Evolutionary conservation across 1,139 yeast species (phyloP), one percentile per base, ranked within the genome.

Genomic region (Blastobotrys indianensis): DNA sequence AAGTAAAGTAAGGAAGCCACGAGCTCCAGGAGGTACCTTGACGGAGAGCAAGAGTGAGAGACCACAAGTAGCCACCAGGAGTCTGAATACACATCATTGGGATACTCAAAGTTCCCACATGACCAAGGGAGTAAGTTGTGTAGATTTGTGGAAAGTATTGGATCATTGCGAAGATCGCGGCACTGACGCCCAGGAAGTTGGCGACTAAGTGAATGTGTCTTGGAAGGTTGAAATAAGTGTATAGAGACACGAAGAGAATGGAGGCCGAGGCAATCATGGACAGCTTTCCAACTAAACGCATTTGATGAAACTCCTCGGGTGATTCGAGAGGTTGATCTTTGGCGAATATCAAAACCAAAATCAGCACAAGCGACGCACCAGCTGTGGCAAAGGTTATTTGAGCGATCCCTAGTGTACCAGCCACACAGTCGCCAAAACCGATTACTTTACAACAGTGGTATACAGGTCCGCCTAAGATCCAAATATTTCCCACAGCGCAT

Each of bases 31-130:
- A 78, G 1, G 92, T 79, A 1, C 88, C 94, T 39, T 84, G 83
- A 41, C 90, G 77, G 49, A 77, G 66, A 47, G 79, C 82, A 46
- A 87, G 67, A 2, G 86, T 79, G 12, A 79, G 73, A 0, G 94
- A 77, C 81, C 92, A 86, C 2, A 85, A 52, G 55, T 77, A 82
- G 23, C 95, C 95, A 11, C 96, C 96, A 0, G 96, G 96, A 13
- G 94, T 85, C 62, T 87, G 96, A 52, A 87, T 75, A 45, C 81
- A 69, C 92, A 87, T 84, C 87, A 85, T 85, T 5, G 82, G 77
- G 17, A 85, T 72, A 0, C 94, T 84, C 32, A 87, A 70, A 0
- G 90, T 81, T 2, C 95, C 96, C 0, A 94, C 82, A 55, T 82
- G 90, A 57, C 82, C 82, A 49, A 85, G 72, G 2, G 57, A 61